A percentile compares a stretch with the other conserved stretches of the same genome.
Conservation (phyloP, 331 rosid genomes). For the Saraca asoca region DNA sequence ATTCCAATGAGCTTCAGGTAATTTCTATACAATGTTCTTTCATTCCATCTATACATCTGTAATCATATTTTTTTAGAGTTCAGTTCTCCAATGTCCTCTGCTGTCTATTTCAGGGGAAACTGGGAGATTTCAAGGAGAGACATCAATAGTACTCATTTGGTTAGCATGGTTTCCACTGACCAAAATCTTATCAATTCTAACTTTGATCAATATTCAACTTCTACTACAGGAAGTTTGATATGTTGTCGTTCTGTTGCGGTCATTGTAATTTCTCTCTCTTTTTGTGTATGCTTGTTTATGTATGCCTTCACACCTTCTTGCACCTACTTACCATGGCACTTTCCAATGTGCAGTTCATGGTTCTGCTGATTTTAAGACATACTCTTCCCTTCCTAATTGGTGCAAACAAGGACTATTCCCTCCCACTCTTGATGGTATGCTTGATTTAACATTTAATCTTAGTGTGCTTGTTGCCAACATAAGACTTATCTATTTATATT, state of each 20-base stretch:
- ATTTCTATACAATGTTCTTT: neutral
- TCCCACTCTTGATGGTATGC: slow-evolving; percentile 72
- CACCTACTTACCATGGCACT: neutral
- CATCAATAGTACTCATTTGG: slow-evolving; percentile 62
- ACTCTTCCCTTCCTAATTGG: slow-evolving; percentile 65
- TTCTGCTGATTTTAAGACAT: slow-evolving; percentile 74
- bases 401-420: slow-evolving; percentile 51
- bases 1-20: slow-evolving; percentile 97
- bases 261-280: slow-evolving; percentile 51
- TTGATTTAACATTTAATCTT: slow-evolving; percentile 11
- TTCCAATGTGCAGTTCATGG: slow-evolving; percentile 67
- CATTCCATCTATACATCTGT: neutral
- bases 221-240: slow-evolving; percentile 55
- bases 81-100: slow-evolving; percentile 29
- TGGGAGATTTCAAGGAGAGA: slow-evolving; percentile 91
- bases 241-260: slow-evolving; percentile 61
- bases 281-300: neutral
- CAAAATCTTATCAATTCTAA: slow-evolving; percentile 49
- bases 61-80: neutral
- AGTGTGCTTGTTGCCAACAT: slow-evolving; percentile 15
- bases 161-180: slow-evolving; percentile 82
- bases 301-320: neutral
- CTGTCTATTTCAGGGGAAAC: slow-evolving; percentile 69
- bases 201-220: slow-evolving; percentile 61
- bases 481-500: slow-evolving; percentile 17